Conservation (phyloP, 495 filamentous ascomycete species). For the Aspergillus bertholletiae region DNA sequence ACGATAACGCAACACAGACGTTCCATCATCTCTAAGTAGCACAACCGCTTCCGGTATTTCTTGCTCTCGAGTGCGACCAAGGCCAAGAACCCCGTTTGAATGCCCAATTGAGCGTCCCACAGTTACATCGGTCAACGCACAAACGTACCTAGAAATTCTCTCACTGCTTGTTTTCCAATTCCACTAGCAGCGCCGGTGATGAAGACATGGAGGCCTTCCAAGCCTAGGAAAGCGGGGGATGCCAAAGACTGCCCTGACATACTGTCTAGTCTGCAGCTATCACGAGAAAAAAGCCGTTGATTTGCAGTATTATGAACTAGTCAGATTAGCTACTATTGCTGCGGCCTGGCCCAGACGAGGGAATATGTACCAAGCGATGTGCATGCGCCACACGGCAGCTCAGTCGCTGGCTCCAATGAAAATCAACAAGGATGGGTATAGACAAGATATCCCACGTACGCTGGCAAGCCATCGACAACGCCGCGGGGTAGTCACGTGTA, state of each 20-base stretch:
- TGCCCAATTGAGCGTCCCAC: not conserved
- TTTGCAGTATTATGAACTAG: not conserved
- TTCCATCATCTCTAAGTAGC: too few relatives aligned
- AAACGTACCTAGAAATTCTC: slow-evolving; percentile 50
- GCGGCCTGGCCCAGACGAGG: not conserved
- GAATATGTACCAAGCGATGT: not conserved
- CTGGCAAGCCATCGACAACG: not conserved
- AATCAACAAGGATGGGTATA: not conserved
- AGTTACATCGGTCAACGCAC: not conserved
- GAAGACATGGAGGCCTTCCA: slow-evolving; percentile 54
- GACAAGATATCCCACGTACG: not conserved
- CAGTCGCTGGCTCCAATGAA: too few relatives aligned
- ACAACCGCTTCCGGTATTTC: too few relatives aligned
- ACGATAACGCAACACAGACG: too few relatives aligned
- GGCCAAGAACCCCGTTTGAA: not conserved
- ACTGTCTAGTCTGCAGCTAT: not conserved
- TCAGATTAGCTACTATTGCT: not conserved
- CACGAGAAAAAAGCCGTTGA: not conserved
- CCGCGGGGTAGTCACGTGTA: too few relatives aligned
- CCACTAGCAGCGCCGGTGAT: slow-evolving; percentile 54
- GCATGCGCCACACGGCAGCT: not conserved
- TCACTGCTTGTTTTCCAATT: slow-evolving; percentile 47
- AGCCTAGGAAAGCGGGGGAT: slow-evolving; percentile 34
- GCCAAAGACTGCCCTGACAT: not conserved
- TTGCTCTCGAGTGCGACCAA: not conserved